Percentiles rank a stretch among this genome's conserved stretches.
These are phyloP conservation scores for Solanum peruvianum DNA, from an alignment of 257 asterid species.

Conservation along the genomic window DNA sequence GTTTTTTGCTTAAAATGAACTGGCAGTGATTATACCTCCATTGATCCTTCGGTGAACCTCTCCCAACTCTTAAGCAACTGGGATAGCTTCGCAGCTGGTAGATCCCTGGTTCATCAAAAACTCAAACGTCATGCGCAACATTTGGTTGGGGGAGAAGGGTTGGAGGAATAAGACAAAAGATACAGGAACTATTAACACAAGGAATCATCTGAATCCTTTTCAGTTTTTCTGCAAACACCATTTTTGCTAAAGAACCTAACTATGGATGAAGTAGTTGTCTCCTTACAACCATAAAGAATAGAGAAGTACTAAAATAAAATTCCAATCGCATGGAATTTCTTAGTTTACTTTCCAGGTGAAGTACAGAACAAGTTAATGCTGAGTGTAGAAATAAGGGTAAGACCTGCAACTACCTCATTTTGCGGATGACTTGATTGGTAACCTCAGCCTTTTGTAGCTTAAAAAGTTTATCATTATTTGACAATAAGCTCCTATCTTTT, in stretches of 20 bases:
- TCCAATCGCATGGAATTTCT: neutral
- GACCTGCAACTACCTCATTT: slow-evolving; percentile 38
- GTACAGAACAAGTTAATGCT: neutral
- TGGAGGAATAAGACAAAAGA: neutral
- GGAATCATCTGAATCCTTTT: neutral
- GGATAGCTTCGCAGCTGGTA: slow-evolving; percentile 41
- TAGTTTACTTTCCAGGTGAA: neutral
- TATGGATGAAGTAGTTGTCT: neutral
- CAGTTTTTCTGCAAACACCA: neutral
- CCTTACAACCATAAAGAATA: neutral
- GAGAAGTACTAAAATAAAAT: neutral
- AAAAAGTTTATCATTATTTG: slow-evolving; percentile 12
- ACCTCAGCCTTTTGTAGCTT: slow-evolving; percentile 30
- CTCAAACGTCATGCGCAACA: neutral
- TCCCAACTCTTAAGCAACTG: slow-evolving; percentile 70
- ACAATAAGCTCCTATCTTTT: slow-evolving; percentile 14
- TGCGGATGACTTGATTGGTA: slow-evolving; percentile 34
- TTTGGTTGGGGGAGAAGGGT: neutral
- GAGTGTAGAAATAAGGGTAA: neutral
- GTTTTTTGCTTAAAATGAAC: neutral
- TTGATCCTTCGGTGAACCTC: slow-evolving; percentile 33
- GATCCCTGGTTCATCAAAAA: slow-evolving; percentile 38
- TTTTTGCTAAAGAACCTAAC: neutral
- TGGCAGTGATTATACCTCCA: slow-evolving; percentile 35
- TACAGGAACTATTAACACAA: neutral